A percentile compares a stretch with the other conserved stretches of the same genome.
Evolutionary conservation across 768 basidiomycete genomes (phyloP).

Genomic region (Rhizopogon vulgaris): DNA sequence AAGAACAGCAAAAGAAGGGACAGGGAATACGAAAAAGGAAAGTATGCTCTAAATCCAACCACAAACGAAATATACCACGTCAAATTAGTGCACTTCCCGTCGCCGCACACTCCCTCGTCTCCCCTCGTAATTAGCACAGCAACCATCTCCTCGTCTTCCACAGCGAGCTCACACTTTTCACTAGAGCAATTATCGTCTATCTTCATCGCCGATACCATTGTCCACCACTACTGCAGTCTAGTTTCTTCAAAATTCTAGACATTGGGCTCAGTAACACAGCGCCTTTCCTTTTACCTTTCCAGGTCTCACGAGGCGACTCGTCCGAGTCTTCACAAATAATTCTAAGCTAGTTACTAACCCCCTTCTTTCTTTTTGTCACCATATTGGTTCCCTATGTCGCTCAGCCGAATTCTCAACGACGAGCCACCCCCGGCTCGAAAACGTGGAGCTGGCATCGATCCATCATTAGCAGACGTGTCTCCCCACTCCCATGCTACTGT

Average conservation of each 20-base stretch:
- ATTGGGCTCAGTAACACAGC: neutral
- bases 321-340: slow-evolving; percentile 1
- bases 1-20: slow-evolving; percentile 17
- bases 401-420: slow-evolving; percentile 76
- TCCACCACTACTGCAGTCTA: neutral
- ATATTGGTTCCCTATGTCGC: slow-evolving; percentile 48
- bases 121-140: slow-evolving; percentile 15
- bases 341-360: slow-evolving; percentile 9
- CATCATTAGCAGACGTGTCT: slow-evolving; percentile 17
- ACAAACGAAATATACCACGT: slow-evolving; percentile 26
- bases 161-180: neutral
- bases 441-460: slow-evolving; percentile 17
- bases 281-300: slow-evolving; percentile 2
- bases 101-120: slow-evolving; percentile 18
- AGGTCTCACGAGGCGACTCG: slow-evolving; percentile 32
- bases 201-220: neutral
- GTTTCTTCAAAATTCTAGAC: neutral
- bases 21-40: slow-evolving; percentile 23
- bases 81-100: slow-evolving; percentile 26
- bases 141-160: slow-evolving; percentile 8
- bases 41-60: slow-evolving; percentile 27
- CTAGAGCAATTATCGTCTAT: neutral
- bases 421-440: slow-evolving; percentile 44
- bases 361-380: slow-evolving; percentile 3
- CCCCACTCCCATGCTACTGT: slow-evolving; percentile 12